phyloP scores from a whole-genome alignment of 305 asterid species.

The Vinca major region DNA sequence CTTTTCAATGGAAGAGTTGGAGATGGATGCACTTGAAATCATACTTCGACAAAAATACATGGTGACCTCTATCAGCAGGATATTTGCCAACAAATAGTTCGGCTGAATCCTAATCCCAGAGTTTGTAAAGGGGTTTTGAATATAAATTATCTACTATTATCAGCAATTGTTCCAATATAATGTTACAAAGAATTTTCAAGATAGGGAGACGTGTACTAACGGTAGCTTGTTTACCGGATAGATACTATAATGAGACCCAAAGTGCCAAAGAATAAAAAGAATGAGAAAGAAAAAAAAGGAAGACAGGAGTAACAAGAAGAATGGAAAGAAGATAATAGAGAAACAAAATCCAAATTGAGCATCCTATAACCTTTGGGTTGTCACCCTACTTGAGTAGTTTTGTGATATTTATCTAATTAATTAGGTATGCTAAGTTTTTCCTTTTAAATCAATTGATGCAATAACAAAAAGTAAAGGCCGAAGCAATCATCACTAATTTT shows the following conservation, averaged over 20 bases:
- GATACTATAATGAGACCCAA: background rate
- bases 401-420: too few species aligned
- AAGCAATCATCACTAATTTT: background rate
- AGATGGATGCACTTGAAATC: background rate
- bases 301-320: background rate
- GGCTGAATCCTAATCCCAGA: background rate
- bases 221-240: background rate
- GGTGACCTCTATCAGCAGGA: background rate
- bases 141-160: background rate
- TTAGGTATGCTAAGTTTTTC: too few species aligned
- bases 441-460: too few species aligned
- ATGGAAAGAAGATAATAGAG: background rate
- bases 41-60: background rate
- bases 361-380: background rate
- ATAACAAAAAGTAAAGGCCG: background rate
- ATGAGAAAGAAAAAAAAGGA: background rate
- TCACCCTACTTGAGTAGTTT: background rate
- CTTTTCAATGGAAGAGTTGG: background rate
- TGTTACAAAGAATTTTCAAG: background rate
- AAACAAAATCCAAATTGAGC: background rate
- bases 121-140: background rate
- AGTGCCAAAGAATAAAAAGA: background rate
- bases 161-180: background rate
- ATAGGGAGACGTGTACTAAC: background rate
- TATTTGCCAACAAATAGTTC: background rate